Percentiles rank a stretch among this genome's conserved stretches.
These are phyloP conservation scores for Quaeritorhiza haematococci DNA, from an alignment of 371 early-diverging fungal genomes.

Conservation along the genomic window DNA sequence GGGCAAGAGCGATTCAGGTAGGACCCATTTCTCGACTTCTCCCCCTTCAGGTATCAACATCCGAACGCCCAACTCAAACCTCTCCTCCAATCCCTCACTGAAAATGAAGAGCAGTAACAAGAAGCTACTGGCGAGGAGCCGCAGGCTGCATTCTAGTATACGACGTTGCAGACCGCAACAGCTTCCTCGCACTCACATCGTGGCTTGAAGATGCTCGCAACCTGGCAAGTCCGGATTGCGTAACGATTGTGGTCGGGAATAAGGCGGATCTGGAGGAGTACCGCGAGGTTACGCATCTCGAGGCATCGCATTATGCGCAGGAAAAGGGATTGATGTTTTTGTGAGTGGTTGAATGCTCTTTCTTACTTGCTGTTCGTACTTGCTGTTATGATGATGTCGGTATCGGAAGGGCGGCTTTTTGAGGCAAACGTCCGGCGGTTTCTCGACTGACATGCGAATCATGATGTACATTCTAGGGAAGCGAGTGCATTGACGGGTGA, in stretches of 20 bases:
- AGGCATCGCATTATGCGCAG: not conserved
- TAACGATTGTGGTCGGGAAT: not conserved
- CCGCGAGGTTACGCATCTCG: not conserved
- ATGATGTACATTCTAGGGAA: too few relatives aligned
- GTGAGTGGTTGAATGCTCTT: too few relatives aligned
- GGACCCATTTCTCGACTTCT: not conserved
- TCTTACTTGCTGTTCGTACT: too few relatives aligned
- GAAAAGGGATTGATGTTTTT: not conserved
- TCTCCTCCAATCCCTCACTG: too few relatives aligned
- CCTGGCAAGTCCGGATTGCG: not conserved
- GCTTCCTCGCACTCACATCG: not conserved
- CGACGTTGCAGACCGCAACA: not conserved
- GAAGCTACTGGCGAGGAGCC: conserved; percentile 1
- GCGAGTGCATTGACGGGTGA: not conserved
- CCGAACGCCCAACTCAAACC: not conserved
- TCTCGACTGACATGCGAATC: too few relatives aligned
- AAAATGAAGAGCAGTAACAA: not conserved
- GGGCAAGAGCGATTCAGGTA: conserved; percentile 2
- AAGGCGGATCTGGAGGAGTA: conserved; percentile 1
- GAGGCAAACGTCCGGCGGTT: too few relatives aligned
- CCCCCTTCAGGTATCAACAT: not conserved
- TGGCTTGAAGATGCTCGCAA: not conserved
- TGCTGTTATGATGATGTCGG: too few relatives aligned
- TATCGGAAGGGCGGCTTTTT: too few relatives aligned
- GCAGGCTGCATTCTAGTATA: conserved; percentile 4